Base-by-base conservation (phyloP, 345 rosid genomes). In the Dimocarpus longan region DNA sequence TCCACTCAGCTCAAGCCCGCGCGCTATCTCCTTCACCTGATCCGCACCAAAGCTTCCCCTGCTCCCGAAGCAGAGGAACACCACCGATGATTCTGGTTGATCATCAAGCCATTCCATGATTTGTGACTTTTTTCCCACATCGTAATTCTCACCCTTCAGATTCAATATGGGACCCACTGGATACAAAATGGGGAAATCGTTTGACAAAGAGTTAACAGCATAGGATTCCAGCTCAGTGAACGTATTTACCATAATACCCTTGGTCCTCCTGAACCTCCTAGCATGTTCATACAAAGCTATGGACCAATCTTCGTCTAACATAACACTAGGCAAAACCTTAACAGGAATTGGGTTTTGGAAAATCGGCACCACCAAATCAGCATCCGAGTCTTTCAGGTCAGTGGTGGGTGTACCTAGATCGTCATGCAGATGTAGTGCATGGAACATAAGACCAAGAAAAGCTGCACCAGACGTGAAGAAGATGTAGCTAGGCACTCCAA, bases 21-120 rank as follows among this genome's bases (percentile, higher is more conserved):
- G 5, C 1, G 52, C 52, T 46, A 46, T 46, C 52, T 46, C 52
- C 52, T 46, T 46, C 10, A 46, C 52, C 52, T 46, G 52, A 46
- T 46, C 52, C 52, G 5, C 52, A 46, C 52, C 52, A 11, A 46
- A 46, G 5, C 52, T 46, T 46, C 92, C 94, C 87, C 80, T 84
- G 84, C 91, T 89, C 76, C 92, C 92, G 37, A 90, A 90, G 82
- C 91, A 90, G 22, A 90, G 71, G 79, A 90, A 90, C 80, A 90
- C 86, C 24, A 89, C 92, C 26, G 94, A 89, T 1, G 81, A 70
- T 5, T 73, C 79, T 0, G 87, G 89, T 22, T 90, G 91, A 28
- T 71, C 76, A 46, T 85, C 90, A 0, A 90, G 85, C 94, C 94
- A 90, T 7, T 73, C 57, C 70, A 78, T 65, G 80, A 85, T 87